phyloP scores from a whole-genome alignment of 345 rosid genomes.

The Anacardium occidentale region DNA sequence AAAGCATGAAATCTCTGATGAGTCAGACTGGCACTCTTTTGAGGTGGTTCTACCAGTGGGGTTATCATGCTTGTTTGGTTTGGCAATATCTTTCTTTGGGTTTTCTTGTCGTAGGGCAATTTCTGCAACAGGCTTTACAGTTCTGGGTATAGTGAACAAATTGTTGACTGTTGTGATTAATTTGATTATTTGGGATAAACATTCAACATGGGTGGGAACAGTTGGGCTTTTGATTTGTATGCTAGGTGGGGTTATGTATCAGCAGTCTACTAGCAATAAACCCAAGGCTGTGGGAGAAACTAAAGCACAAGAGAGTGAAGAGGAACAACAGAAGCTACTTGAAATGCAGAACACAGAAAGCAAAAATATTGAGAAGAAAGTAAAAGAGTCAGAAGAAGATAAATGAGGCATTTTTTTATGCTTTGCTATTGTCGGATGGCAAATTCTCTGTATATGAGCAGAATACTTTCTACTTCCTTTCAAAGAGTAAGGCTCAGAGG shows the following conservation, averaged over 20 bases:
- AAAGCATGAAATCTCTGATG: conserved; percentile 66
- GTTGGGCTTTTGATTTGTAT: conserved; percentile 87
- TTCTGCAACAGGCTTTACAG: conserved; percentile 98
- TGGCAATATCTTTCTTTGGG: conserved; percentile 94
- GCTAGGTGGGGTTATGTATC: conserved; percentile 89
- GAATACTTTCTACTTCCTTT: neutral
- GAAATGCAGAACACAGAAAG: conserved; percentile 60
- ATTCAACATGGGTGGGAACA: conserved; percentile 75
- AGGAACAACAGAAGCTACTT: conserved; percentile 67
- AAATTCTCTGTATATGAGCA: neutral
- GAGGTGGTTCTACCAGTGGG: conserved; percentile 81
- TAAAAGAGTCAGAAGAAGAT: conserved; percentile 22
- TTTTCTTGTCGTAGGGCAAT: conserved; percentile 92
- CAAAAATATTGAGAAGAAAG: conserved; percentile 31
- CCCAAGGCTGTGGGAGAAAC: conserved; percentile 51
- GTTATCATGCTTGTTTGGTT: conserved; percentile 76
- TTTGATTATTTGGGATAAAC: conserved; percentile 89
- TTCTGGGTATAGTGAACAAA: conserved; percentile 96
- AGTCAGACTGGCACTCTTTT: conserved; percentile 75
- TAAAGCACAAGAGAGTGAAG: conserved; percentile 45
- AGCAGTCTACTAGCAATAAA: conserved; percentile 72
- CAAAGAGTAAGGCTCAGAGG: neutral
- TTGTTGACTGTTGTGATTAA: conserved; percentile 85
- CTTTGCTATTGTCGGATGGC: neutral
- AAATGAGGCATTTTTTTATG: conserved; percentile 19